Evolutionary conservation across 2,329 filamentous ascomycete species (phyloP).

Genomic region (Albophoma yamanashiensis): DNA sequence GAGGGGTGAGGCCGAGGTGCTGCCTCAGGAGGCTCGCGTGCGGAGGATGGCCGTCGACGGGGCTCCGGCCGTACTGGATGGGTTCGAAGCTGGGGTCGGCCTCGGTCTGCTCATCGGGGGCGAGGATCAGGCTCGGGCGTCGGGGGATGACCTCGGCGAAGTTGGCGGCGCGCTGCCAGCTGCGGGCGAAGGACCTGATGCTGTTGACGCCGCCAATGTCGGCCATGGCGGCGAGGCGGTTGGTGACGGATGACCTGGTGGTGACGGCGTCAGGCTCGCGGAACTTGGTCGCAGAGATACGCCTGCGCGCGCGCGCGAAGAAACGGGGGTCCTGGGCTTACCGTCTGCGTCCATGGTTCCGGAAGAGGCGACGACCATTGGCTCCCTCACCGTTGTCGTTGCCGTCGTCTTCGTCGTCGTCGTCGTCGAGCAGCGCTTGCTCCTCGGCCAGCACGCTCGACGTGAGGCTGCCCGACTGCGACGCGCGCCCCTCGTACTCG

Average conservation of each 20-base stretch:
- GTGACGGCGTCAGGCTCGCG: not conserved
- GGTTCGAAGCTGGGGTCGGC: conserved; percentile 12
- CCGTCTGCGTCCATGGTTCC: conserved; percentile 18
- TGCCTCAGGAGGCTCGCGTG: conserved; percentile 38
- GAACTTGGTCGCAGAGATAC: not conserved
- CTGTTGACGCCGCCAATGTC: conserved; percentile 87
- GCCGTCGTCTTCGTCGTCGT: conserved; percentile 22
- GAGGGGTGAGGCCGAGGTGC: conserved; percentile 33
- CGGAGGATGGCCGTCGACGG: conserved; percentile 23
- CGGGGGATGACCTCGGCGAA: conserved; percentile 83
- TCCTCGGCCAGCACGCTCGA: conserved; percentile 32
- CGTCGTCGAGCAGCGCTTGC: conserved; percentile 32
- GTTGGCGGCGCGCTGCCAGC: conserved; percentile 81
- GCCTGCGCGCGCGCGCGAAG: not conserved
- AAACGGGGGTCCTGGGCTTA: conserved; percentile 3
- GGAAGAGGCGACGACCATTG: conserved; percentile 7
- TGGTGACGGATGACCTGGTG: conserved; percentile 46
- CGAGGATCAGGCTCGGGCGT: conserved; percentile 61
- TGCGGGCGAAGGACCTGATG: conserved; percentile 85
- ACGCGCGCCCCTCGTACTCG: conserved; percentile 31
- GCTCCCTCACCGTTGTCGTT: conserved; percentile 5
- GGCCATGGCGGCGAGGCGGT: conserved; percentile 44
- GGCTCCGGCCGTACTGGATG: conserved; percentile 30
- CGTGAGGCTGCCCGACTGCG: conserved; percentile 30
- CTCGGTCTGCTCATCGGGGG: conserved; percentile 35